Evolutionary conservation across 2,329 filamentous ascomycete genomes (phyloP), one percentile per base, ranked within the genome.

Genomic region (Microdochium nivale): DNA sequence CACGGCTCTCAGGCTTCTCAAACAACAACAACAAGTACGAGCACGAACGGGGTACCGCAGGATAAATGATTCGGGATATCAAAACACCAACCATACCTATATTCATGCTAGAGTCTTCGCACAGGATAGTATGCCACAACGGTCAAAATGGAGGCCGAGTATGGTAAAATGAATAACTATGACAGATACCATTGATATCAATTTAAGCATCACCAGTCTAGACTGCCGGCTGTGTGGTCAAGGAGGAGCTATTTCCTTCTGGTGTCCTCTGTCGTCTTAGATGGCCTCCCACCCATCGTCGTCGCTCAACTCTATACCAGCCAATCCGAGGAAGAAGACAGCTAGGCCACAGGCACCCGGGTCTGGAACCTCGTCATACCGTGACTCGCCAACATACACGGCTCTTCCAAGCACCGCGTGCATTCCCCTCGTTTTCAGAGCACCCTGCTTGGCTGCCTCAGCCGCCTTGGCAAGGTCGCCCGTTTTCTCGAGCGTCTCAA

Each of bases 401-500:
- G 86, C 82, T 53, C 90, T 75, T 8, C 94, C 94, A 40, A 99
- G 73, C 60, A 86, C 94, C 43, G 94, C 89, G 67, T 87, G 83
- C 91, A 99, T 96, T 24, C 86, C 87, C 73, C 91, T 95, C 21
- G 94, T 97, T 27, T 81, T 81, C 57, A 92, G 86, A 3, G 91
- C 87, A 0, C 87, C 94, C 47, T 83, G 76, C 56, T 80, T 79
- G 0, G 90, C 86, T 2, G 88, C 90, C 60, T 82, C 75, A 0
- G 89, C 90, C 8, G 94, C 91, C 64, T 83, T 76, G 57, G 81
- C 78, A 21, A 94, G 66, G 63, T 88, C 80, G 14, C 80, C 81
- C 0, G 83, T 84, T 61, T 78, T 69, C 7, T 70, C 75, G 2
- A 97, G 77, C 2, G 78, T 80, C 44, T 89, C 80, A 49, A 95